Evolutionary conservation across 805 yeast genomes (phyloP).

Genomic region (Brettanomyces custersianus): DNA sequence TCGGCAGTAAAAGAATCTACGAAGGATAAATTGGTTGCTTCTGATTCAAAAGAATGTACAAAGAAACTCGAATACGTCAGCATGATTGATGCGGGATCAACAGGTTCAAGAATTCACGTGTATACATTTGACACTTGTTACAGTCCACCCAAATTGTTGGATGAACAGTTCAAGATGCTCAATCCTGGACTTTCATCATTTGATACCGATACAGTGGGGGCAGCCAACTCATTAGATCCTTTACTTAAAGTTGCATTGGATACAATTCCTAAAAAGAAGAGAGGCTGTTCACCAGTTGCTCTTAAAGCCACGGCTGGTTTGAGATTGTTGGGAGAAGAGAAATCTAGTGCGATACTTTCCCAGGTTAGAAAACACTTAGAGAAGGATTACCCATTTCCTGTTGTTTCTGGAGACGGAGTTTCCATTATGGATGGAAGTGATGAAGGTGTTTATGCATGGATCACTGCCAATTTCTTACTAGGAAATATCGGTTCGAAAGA

Average conservation of each 20-base stretch:
- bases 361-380: constrained; percentile 75
- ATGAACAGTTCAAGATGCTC: constrained; percentile 79
- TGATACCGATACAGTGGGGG: constrained; percentile 71
- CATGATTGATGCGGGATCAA: constrained; percentile 97
- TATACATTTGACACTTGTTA: constrained; percentile 84
- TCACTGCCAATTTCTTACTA: constrained; percentile 85
- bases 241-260: constrained; percentile 68
- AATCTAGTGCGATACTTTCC: constrained; percentile 58
- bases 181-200: constrained; percentile 88
- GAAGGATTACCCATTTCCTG: constrained; percentile 81
- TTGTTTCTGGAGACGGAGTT: constrained; percentile 79
- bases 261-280: constrained; percentile 64
- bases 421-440: constrained; percentile 93
- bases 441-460: constrained; percentile 99
- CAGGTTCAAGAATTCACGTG: constrained; percentile 93
- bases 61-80: constrained; percentile 83
- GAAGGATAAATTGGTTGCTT: no score
- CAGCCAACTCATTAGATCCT: constrained; percentile 85
- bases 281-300: constrained; percentile 84
- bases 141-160: constrained; percentile 71
- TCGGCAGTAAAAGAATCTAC: no score
- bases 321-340: constrained; percentile 71
- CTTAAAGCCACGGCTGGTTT: constrained; percentile 98
- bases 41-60: no score
- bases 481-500: constrained; percentile 86